phyloP scores from a whole-genome alignment of 2,329 filamentous ascomycete species.

The Pseudocercospora pini-densiflorae region DNA sequence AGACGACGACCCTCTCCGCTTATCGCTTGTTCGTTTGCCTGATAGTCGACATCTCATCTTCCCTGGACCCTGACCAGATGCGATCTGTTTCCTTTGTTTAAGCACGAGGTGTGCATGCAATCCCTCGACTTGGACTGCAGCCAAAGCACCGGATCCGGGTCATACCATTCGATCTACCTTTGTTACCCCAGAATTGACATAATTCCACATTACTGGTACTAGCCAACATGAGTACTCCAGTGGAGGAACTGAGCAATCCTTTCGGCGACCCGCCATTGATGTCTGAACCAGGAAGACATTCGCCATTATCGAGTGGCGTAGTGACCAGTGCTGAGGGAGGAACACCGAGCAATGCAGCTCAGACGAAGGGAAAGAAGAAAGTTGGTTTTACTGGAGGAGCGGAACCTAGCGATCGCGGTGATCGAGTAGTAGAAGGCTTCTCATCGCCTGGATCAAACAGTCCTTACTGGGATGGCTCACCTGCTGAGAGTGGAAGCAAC shows the following conservation, averaged over 20 bases:
- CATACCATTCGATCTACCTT: not conserved
- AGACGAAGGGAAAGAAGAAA: slow-evolving; percentile 30
- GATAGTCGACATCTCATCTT: not conserved
- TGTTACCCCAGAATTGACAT: not conserved
- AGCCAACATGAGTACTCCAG: slow-evolving; percentile 28
- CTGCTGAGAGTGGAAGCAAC: slow-evolving; percentile 25
- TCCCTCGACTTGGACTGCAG: not conserved
- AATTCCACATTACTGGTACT: not conserved
- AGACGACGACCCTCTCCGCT: not conserved
- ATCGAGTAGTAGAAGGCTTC: slow-evolving; percentile 24
- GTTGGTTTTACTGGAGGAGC: slow-evolving; percentile 31
- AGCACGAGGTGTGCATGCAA: not conserved
- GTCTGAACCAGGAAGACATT: slow-evolving; percentile 17
- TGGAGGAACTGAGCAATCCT: slow-evolving; percentile 29
- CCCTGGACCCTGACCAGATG: not conserved
- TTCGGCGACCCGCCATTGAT: slow-evolving; percentile 26
- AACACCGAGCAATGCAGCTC: slow-evolving; percentile 23
- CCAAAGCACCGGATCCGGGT: not conserved
- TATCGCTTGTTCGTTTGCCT: not conserved
- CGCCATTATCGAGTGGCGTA: slow-evolving; percentile 22
- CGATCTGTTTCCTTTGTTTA: slow-evolving; percentile 14
- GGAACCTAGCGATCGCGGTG: slow-evolving; percentile 21
- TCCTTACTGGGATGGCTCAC: slow-evolving; percentile 21
- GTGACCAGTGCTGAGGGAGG: slow-evolving; percentile 24
- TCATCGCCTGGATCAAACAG: slow-evolving; percentile 21